Evolutionary conservation across 23 red algal genomes (phyloP), one percentile per base, ranked within the genome.

Genomic region (Gracilaria gracilis): DNA sequence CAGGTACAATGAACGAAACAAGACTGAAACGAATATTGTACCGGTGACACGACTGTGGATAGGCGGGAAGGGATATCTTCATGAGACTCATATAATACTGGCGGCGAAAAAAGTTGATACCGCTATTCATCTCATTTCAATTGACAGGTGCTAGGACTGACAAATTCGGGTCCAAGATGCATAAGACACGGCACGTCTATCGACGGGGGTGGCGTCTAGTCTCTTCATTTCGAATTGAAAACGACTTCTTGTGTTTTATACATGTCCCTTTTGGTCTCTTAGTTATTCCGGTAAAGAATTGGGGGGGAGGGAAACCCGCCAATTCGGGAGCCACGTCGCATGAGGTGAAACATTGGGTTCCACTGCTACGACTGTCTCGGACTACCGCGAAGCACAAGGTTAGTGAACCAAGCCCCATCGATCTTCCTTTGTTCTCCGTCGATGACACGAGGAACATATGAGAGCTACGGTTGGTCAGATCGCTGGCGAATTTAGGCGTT

Each of bases 191-290:
- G 72, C 72, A 77, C 72, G 38, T 77, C 72, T 28, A 50, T 50
- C 38, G 40, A 77, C 25, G 72, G 11, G 23, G 38, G 28, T 49
- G 16, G 25, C 0, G 6, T 51, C 72, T 77, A 28, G 20, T 7
- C 40, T 49, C n/a, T 46, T 9, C 46, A 77, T 46, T 77, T 77
- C 72, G 72, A 77, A 77, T 77, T 77, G 72, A 77, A 77, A 49
- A 51, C 9, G 72, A 44, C 72, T 27, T 9, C n/a, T 25, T 51
- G 38, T 51, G 72, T 37, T 37, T 69, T 69, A 9, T 69, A 37
- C 64, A 14, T 12, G 64, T 36, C 27, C 7, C 42, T 4, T 69
- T 36, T 17, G 32, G 32, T 69, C 3, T 1, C 31, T 31, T 3
- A 31, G 24, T 32, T 64, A 36, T 34, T 69, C 31, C 28, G 32